These are phyloP conservation scores for Mortierella sp. DNA, from an alignment of 371 early-diverging fungal genomes.

Conservation along the genomic window DNA sequence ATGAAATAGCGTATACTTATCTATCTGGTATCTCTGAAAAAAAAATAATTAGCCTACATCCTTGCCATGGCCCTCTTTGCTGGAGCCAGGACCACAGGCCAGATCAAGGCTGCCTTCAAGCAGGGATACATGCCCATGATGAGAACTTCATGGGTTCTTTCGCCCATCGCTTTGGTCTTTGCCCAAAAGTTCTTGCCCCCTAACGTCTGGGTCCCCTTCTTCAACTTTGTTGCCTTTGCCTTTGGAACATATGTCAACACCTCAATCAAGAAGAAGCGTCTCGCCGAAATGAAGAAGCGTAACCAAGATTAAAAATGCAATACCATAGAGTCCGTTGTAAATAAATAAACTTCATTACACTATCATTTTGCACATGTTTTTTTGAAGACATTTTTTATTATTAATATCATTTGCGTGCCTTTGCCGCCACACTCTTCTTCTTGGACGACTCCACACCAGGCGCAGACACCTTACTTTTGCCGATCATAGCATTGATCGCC, in stretches of 20 bases:
- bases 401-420: conserved; percentile 32
- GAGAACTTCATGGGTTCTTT: conserved; percentile 86
- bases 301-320: background rate
- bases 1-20: background rate
- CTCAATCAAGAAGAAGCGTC: conserved; percentile 74
- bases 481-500: conserved; percentile 83
- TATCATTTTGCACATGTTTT: background rate
- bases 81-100: conserved; percentile 70
- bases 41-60: conserved; percentile 74
- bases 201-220: conserved; percentile 91
- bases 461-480: conserved; percentile 89
- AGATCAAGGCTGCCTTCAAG: conserved; percentile 67
- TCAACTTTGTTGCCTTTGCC: conserved; percentile 84
- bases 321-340: background rate
- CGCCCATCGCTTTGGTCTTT: conserved; percentile 79
- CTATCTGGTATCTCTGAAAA: background rate
- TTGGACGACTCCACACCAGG: conserved; percentile 79
- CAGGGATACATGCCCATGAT: conserved; percentile 78
- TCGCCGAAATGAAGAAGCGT: conserved; percentile 60
- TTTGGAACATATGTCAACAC: conserved; percentile 90
- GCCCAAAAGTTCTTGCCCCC: conserved; percentile 84
- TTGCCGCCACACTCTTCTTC: conserved; percentile 63
- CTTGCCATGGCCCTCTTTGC: conserved; percentile 87
- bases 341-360: background rate
- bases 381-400: background rate